Percentiles rank a stretch among this genome's conserved stretches.
Conservation (phyloP, 345 rosid genomes). For the Reutealis trisperma region DNA sequence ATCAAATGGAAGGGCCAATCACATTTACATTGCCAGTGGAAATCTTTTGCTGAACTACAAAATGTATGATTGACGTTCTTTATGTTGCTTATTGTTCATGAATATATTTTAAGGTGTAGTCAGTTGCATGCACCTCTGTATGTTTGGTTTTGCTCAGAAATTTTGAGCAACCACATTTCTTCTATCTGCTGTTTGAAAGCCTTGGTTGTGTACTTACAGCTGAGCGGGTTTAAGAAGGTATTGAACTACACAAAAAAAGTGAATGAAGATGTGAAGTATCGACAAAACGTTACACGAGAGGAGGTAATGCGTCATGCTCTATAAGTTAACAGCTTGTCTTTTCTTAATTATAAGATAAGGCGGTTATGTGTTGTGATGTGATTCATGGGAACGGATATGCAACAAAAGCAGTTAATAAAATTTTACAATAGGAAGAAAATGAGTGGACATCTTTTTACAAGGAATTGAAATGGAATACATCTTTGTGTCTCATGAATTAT, state of each 20-base stretch:
- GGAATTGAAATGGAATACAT: neutral
- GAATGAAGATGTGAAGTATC: constrained; percentile 77
- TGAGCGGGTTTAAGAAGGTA: constrained; percentile 95
- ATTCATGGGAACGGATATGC: neutral
- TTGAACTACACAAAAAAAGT: constrained; percentile 89
- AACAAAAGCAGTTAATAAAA: neutral
- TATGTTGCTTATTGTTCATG: neutral
- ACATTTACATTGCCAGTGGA: constrained; percentile 98
- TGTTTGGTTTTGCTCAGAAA: neutral
- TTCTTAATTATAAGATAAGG: neutral
- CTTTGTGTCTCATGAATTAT: neutral
- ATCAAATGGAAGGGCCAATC: constrained; percentile 99
- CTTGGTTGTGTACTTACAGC: constrained; percentile 52
- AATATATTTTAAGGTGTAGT: neutral
- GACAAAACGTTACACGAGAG: constrained; percentile 80
- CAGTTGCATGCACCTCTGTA: neutral
- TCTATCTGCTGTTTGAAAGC: constrained; percentile 11
- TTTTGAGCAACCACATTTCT: neutral
- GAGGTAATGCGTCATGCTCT: constrained; percentile 59
- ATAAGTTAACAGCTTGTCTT: neutral
- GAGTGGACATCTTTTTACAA: neutral
- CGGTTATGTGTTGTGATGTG: too few species aligned
- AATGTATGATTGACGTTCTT: constrained; percentile 51
- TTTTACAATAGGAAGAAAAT: neutral
- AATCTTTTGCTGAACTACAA: constrained; percentile 74